Conservation (phyloP, 108 stramenopile genomes). For the Stephanodiscus minutulus region DNA sequence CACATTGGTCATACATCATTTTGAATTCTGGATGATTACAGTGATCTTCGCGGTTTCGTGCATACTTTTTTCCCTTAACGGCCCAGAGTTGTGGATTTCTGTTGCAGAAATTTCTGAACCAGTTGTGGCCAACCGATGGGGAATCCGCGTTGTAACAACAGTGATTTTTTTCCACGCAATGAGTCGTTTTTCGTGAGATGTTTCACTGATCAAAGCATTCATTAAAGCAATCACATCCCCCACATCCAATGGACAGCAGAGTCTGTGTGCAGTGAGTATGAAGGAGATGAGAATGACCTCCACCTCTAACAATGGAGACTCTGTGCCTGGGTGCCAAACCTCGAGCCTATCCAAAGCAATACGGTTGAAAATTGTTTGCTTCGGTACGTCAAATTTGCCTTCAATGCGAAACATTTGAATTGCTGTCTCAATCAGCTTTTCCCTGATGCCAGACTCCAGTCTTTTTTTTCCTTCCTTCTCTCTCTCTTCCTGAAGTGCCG, state of each 20-base stretch:
- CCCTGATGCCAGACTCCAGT: neutral
- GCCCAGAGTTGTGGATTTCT: neutral
- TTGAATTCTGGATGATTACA: slow-evolving; percentile 2
- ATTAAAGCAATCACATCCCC: neutral
- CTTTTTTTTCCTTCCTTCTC: no score
- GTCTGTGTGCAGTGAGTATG: neutral
- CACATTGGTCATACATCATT: neutral
- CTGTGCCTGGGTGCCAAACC: slow-evolving; percentile 10
- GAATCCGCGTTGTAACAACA: neutral
- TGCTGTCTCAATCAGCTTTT: neutral
- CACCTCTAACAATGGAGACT: neutral
- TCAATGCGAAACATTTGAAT: neutral
- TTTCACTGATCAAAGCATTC: neutral
- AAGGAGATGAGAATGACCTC: neutral
- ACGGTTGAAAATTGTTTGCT: neutral
- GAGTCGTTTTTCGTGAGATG: neutral
- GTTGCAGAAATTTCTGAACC: neutral
- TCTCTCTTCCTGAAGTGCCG: no score
- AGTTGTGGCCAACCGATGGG: neutral
- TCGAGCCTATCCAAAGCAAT: neutral
- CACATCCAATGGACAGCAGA: neutral
- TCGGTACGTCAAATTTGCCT: slow-evolving; percentile 4
- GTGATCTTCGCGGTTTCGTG: neutral
- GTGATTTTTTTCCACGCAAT: slow-evolving; percentile 7
- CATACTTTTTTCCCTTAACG: neutral